phyloP scores from a whole-genome alignment of 495 filamentous ascomycete genomes.

The Xylaria flabelliformis region DNA sequence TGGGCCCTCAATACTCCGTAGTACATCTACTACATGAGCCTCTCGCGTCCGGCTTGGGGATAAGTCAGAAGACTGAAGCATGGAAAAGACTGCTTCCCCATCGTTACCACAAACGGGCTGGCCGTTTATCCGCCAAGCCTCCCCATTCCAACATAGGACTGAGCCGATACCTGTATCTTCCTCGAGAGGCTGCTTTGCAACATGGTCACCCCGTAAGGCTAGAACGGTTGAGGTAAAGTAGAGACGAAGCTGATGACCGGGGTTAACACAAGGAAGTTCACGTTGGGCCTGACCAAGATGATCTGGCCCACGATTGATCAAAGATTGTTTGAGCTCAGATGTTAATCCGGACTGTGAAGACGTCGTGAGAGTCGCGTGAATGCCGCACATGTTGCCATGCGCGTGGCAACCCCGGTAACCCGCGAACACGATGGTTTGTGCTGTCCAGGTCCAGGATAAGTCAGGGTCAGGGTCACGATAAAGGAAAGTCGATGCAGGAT shows the following conservation, averaged over 20 bases:
- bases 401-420: background rate
- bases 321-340: slow-evolving; percentile 39
- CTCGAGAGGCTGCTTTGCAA: slow-evolving; percentile 76
- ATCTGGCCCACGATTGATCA: slow-evolving; percentile 59
- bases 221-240: slow-evolving; percentile 85
- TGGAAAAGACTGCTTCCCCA: slow-evolving; percentile 70
- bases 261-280: slow-evolving; percentile 31
- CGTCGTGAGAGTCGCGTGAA: slow-evolving; percentile 48
- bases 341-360: slow-evolving; percentile 33
- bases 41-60: slow-evolving; percentile 32
- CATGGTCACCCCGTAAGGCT: slow-evolving; percentile 74
- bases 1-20: slow-evolving; percentile 77
- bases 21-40: slow-evolving; percentile 55
- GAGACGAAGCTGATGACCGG: slow-evolving; percentile 49
- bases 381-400: slow-evolving; percentile 54
- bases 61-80: slow-evolving; percentile 59
- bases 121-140: slow-evolving; percentile 80
- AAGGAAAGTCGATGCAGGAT: background rate
- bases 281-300: slow-evolving; percentile 52
- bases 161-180: slow-evolving; percentile 64
- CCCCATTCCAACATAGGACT: slow-evolving; percentile 97
- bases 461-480: background rate
- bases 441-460: background rate
- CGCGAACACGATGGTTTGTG: slow-evolving; percentile 9
- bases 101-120: slow-evolving; percentile 69